These are phyloP conservation scores for Tetrapisispora phaffii DNA, from an alignment of 805 yeast genomes.

Conservation along the genomic window DNA sequence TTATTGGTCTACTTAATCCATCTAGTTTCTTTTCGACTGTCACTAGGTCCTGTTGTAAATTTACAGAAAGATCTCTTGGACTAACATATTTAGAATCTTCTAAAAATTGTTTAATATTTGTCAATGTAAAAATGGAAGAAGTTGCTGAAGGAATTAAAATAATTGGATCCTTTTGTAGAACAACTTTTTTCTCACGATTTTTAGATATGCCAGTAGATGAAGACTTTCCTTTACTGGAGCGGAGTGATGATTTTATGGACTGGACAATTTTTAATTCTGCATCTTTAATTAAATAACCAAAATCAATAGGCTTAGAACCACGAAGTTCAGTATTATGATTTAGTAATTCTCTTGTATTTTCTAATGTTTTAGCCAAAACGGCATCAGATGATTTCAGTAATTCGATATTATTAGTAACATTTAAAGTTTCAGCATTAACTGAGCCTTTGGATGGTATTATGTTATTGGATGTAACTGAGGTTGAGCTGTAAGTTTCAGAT, in stretches of 20 bases:
- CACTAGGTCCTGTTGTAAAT: slow-evolving; percentile 22
- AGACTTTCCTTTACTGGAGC: slow-evolving; percentile 16
- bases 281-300: slow-evolving; percentile 58
- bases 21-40: slow-evolving; percentile 28
- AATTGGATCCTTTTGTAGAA: slow-evolving; percentile 44
- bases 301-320: slow-evolving; percentile 58
- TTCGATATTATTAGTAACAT: neutral
- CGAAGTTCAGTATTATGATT: slow-evolving; percentile 54
- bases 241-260: slow-evolving; percentile 35
- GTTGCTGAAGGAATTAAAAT: slow-evolving; percentile 73
- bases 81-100: slow-evolving; percentile 61
- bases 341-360: slow-evolving; percentile 40
- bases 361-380: slow-evolving; percentile 20
- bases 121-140: slow-evolving; percentile 55
- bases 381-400: slow-evolving; percentile 25
- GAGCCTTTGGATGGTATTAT: neutral
- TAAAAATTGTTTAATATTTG: slow-evolving; percentile 57
- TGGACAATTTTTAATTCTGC: slow-evolving; percentile 49
- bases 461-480: neutral
- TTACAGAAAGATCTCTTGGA: slow-evolving; percentile 34
- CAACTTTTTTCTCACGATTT: neutral
- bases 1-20: slow-evolving; percentile 23
- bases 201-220: slow-evolving; percentile 7
- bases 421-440: neutral
- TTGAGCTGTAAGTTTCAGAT: neutral